Conservation (phyloP, 2,329 filamentous ascomycete genomes). For the Ophiostoma australiae region DNA sequence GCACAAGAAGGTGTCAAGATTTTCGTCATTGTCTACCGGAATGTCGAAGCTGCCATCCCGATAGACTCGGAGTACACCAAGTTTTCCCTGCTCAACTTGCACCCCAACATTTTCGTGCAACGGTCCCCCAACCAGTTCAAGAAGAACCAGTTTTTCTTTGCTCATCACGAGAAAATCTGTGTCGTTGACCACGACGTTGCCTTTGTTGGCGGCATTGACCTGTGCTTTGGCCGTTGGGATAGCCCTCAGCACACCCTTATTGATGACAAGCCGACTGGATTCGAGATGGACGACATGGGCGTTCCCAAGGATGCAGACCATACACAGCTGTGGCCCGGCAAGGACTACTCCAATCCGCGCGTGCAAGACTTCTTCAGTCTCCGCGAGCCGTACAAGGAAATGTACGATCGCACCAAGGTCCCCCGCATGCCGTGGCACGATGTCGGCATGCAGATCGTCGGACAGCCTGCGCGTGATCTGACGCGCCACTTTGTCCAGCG, state of each 20-base stretch:
- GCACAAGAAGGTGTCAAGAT: slow-evolving; percentile 94
- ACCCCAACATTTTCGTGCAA: slow-evolving; percentile 94
- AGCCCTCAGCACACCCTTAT: slow-evolving; percentile 86
- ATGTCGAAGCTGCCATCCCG: slow-evolving; percentile 92
- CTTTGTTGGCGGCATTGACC: slow-evolving; percentile 90
- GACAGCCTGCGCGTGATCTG: slow-evolving; percentile 87
- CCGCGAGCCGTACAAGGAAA: slow-evolving; percentile 93
- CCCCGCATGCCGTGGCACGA: slow-evolving; percentile 99
- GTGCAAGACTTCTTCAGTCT: slow-evolving; percentile 93
- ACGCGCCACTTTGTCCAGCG: slow-evolving; percentile 95
- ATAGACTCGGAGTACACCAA: slow-evolving; percentile 99
- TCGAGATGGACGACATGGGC: slow-evolving; percentile 68
- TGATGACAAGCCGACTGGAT: slow-evolving; percentile 92
- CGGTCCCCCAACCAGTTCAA: slow-evolving; percentile 95
- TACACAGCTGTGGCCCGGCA: slow-evolving; percentile 93
- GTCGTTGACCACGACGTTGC: slow-evolving; percentile 94
- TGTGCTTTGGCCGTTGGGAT: slow-evolving; percentile 97
- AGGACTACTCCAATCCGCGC: slow-evolving; percentile 95
- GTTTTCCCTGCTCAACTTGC: slow-evolving; percentile 87
- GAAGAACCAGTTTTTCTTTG: slow-evolving; percentile 99
- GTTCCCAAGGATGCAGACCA: slow-evolving; percentile 84
- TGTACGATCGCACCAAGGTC: slow-evolving; percentile 87
- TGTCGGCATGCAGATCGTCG: slow-evolving; percentile 94
- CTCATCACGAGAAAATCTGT: slow-evolving; percentile 97
- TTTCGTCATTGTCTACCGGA: slow-evolving; percentile 95